Evolutionary conservation across 805 yeast species (phyloP).

Genomic region (Aciculoconidium aculeatum): DNA sequence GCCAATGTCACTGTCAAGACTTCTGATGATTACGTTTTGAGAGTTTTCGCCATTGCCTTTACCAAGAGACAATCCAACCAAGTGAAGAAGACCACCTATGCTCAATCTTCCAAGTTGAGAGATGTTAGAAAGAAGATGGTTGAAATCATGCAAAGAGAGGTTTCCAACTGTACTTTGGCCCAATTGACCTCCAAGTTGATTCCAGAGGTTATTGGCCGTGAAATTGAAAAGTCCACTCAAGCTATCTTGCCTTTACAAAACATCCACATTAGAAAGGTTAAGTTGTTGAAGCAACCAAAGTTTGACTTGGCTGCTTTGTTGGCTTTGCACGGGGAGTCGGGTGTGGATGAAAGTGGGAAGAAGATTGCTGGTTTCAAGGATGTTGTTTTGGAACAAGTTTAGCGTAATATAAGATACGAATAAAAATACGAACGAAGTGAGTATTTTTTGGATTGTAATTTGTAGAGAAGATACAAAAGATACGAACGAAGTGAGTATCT

Average conservation of each 20-base stretch:
- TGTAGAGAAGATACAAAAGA: too few relatives aligned
- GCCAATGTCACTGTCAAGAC: constrained; percentile 97
- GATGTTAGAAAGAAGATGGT: constrained; percentile 94
- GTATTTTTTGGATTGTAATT: too few relatives aligned
- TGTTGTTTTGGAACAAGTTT: constrained; percentile 96
- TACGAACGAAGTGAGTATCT: too few relatives aligned
- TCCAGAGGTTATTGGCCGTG: constrained; percentile 98
- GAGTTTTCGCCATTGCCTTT: constrained; percentile 96
- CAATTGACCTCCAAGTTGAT: constrained; percentile 95
- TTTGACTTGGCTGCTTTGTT: constrained; percentile 95
- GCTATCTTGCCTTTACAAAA: constrained; percentile 95
- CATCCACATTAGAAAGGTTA: constrained; percentile 97
- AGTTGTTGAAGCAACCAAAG: constrained; percentile 97
- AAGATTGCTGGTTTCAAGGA: constrained; percentile 97
- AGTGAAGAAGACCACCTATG: constrained; percentile 95
- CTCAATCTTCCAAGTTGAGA: constrained; percentile 95
- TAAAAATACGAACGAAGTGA: too few relatives aligned
- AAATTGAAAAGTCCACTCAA: constrained; percentile 93
- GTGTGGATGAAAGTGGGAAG: constrained; percentile 91
- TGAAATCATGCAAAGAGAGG: constrained; percentile 95
- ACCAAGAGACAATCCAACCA: constrained; percentile 96
- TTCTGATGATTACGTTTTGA: constrained; percentile 92
- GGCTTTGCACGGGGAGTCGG: constrained; percentile 95
- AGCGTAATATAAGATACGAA: constrained; percentile 27
- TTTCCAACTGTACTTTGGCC: constrained; percentile 87